These are phyloP conservation scores for Fusarium proliferatum DNA, from an alignment of 2,329 filamentous ascomycete species.

Conservation along the genomic window DNA sequence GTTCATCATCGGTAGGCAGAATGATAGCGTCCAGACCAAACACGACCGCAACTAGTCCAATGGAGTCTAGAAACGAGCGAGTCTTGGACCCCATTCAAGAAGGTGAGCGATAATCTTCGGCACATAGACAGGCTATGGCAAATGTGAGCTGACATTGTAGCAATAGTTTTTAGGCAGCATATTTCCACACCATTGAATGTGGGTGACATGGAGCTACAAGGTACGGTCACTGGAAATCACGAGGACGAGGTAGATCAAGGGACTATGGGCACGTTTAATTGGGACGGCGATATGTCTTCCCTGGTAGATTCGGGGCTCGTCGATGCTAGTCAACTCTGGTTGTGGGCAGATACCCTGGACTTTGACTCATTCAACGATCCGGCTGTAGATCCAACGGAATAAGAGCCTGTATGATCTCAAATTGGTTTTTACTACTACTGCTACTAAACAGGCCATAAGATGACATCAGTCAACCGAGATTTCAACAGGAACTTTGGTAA, in stretches of 20 bases:
- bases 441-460: too few species aligned
- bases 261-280: not conserved
- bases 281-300: not conserved
- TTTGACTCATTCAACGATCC: not conserved
- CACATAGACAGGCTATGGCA: fast-evolving
- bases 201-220: fast-evolving
- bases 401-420: too few species aligned
- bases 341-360: not conserved
- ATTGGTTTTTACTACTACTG: too few species aligned
- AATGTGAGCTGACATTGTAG: not conserved
- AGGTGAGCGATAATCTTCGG: not conserved
- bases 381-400: not conserved
- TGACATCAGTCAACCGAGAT: too few species aligned
- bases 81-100: not conserved
- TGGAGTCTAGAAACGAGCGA: too few species aligned
- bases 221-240: fast-evolving
- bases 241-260: fast-evolving
- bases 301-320: not conserved
- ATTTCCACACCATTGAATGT: not conserved
- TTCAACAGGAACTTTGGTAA: too few species aligned
- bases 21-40: fast-evolving
- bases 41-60: fast-evolving
- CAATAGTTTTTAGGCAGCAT: not conserved
- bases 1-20: not conserved
- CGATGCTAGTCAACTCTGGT: not conserved